Evolutionary conservation across 129 eudicot genomes (phyloP).

Genomic region (Deinandra increscens): DNA sequence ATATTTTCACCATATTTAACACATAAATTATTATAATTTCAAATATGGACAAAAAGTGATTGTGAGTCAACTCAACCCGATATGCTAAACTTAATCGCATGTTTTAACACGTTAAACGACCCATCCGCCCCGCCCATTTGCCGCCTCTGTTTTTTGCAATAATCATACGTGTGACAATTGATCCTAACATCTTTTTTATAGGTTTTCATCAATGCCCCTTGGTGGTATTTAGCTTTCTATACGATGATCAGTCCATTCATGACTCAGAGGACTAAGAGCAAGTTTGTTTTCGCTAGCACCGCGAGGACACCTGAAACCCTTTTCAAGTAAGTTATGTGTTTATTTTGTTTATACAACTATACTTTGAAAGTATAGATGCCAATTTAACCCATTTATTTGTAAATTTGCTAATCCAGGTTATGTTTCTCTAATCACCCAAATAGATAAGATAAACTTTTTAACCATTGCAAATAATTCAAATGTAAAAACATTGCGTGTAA

Average conservation of each 20-base stretch:
- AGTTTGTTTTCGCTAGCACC: conserved; percentile 81
- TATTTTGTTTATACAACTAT: background rate
- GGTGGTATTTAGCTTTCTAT: conserved; percentile 93
- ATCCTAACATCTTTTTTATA: conserved; percentile 24
- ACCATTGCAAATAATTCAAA: background rate
- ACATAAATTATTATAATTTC: background rate
- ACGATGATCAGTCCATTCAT: conserved; percentile 79
- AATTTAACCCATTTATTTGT: background rate
- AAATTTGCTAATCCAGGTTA: background rate
- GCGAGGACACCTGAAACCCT: conserved; percentile 76
- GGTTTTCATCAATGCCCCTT: conserved; percentile 90
- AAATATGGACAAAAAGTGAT: background rate
- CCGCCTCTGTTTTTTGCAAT: background rate
- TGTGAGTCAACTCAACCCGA: background rate
- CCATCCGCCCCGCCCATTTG: background rate
- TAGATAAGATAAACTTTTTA: background rate
- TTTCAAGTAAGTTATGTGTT: conserved; percentile 57
- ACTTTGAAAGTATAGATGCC: background rate
- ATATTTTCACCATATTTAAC: background rate
- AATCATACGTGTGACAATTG: conserved; percentile 10
- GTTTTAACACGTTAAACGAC: background rate
- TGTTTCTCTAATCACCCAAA: background rate
- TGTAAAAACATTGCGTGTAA: background rate
- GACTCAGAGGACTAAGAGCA: conserved; percentile 91
- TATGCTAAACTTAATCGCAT: background rate